Percentiles rank a stretch among this genome's conserved stretches.
Conservation (phyloP, 306 rosid species). For the Delonix regia region DNA sequence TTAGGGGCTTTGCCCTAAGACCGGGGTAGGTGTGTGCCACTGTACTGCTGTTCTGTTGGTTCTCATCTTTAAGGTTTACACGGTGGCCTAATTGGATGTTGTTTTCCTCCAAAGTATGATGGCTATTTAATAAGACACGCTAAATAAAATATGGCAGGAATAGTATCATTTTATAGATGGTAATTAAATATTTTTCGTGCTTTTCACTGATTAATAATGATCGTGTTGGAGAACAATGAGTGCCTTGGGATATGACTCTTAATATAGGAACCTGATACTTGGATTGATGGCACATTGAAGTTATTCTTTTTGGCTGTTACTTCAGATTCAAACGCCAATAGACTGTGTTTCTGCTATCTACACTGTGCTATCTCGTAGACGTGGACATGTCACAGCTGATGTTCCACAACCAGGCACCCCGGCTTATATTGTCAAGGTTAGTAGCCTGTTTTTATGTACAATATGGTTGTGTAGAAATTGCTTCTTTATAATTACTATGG, state of each 20-base stretch:
- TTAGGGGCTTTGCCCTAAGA: neutral
- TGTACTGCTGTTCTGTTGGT: neutral
- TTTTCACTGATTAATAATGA: slow-evolving; percentile 6
- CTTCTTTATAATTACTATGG: neutral
- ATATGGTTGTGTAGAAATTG: slow-evolving; percentile 8
- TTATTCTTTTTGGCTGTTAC: slow-evolving; percentile 36
- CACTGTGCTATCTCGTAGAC: slow-evolving; percentile 95
- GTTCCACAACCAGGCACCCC: slow-evolving; percentile 99
- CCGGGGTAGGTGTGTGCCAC: neutral
- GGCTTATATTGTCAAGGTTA: slow-evolving; percentile 85
- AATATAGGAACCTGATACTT: slow-evolving; percentile 1
- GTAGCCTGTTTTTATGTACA: slow-evolving; percentile 30
- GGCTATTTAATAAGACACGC: neutral
- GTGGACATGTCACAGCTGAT: slow-evolving; percentile 99
- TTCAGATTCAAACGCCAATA: slow-evolving; percentile 96
- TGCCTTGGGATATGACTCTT: neutral
- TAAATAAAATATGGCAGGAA: neutral
- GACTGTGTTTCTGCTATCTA: slow-evolving; percentile 98
- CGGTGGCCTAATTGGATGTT: neutral
- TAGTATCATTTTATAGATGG: neutral
- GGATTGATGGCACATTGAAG: slow-evolving; percentile 27
- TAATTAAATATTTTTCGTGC: slow-evolving; percentile 4
- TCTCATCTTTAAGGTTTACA: neutral
- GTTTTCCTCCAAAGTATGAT: neutral
- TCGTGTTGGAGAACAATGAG: neutral